Conservation (phyloP, 768 basidiomycete genomes). For the Lentinula aciculospora region DNA sequence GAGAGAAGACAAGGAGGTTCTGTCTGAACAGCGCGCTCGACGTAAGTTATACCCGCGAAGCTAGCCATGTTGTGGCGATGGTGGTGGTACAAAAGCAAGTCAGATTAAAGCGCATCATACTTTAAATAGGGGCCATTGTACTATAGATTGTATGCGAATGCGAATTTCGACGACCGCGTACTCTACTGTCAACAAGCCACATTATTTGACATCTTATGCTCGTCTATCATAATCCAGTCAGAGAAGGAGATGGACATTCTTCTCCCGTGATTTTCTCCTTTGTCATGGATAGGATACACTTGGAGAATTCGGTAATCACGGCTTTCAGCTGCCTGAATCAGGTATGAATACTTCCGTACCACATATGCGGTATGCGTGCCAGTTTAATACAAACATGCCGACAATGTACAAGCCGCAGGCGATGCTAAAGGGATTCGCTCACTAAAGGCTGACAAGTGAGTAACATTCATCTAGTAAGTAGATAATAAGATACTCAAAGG, state of each 20-base stretch:
- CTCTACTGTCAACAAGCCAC: too few relatives aligned
- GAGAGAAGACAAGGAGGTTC: slow-evolving; percentile 7
- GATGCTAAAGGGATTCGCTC: neutral
- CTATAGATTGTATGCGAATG: too few relatives aligned
- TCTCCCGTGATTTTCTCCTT: too few relatives aligned
- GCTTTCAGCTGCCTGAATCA: too few relatives aligned
- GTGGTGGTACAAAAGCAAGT: neutral
- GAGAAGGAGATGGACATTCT: too few relatives aligned
- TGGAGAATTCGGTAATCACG: too few relatives aligned
- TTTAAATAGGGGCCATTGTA: neutral
- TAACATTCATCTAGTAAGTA: neutral
- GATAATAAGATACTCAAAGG: too few relatives aligned
- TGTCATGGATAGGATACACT: too few relatives aligned
- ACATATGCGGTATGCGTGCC: neutral
- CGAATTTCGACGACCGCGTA: too few relatives aligned
- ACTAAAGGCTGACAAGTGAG: neutral
- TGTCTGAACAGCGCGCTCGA: slow-evolving; percentile 22
- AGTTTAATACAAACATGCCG: neutral
- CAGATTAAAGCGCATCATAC: neutral
- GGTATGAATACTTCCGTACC: neutral
- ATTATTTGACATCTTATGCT: too few relatives aligned
- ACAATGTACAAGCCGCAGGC: neutral
- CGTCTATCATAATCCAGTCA: too few relatives aligned
- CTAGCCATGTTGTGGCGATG: slow-evolving; percentile 2
- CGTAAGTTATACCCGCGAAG: slow-evolving; percentile 10